Percentiles rank a stretch among this genome's conserved stretches.
Evolutionary conservation across 1,284 basidiomycete species (phyloP).

Genomic region (Ganoderma multipileum): DNA sequence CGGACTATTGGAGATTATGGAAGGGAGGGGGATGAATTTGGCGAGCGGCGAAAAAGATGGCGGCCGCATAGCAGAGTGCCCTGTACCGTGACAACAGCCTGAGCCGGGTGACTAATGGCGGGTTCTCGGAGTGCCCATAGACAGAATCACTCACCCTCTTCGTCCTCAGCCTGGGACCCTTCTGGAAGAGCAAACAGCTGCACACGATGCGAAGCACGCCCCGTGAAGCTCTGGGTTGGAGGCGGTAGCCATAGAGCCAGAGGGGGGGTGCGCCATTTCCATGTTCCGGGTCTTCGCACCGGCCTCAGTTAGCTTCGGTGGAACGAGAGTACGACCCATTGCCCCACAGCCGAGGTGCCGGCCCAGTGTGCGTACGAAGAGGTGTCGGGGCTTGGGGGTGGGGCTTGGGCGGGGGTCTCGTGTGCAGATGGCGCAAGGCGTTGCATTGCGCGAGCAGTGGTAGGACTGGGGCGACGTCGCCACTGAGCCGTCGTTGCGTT

Average conservation of each 20-base stretch:
- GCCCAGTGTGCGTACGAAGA: not conserved
- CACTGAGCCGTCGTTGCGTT: constrained; percentile 9
- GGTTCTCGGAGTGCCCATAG: constrained; percentile 14
- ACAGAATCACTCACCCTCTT: constrained; percentile 1
- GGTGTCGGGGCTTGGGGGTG: not conserved
- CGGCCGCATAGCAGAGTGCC: constrained; percentile 6
- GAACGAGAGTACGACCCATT: not conserved
- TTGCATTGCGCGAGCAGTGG: constrained; percentile 2
- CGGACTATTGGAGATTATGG: constrained; percentile 5
- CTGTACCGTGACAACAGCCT: constrained; percentile 13
- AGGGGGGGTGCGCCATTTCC: constrained; percentile 19
- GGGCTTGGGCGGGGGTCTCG: constrained; percentile 15
- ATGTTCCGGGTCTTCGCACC: constrained; percentile 21
- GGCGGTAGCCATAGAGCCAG: constrained; percentile 6
- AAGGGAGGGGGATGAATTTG: constrained; percentile 11
- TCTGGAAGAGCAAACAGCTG: constrained; percentile 29
- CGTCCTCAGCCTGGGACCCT: constrained; percentile 15
- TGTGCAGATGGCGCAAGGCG: constrained; percentile 9
- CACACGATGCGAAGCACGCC: constrained; percentile 22
- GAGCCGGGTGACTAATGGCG: not conserved
- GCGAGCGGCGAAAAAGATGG: constrained; percentile 19
- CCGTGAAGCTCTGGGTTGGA: constrained; percentile 16
- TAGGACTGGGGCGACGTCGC: constrained; percentile 9
- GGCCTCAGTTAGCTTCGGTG: constrained; percentile 17
- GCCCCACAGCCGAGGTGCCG: not conserved